Conservation (phyloP, 2,329 filamentous ascomycete species). For the Lecanosticta acicola region DNA sequence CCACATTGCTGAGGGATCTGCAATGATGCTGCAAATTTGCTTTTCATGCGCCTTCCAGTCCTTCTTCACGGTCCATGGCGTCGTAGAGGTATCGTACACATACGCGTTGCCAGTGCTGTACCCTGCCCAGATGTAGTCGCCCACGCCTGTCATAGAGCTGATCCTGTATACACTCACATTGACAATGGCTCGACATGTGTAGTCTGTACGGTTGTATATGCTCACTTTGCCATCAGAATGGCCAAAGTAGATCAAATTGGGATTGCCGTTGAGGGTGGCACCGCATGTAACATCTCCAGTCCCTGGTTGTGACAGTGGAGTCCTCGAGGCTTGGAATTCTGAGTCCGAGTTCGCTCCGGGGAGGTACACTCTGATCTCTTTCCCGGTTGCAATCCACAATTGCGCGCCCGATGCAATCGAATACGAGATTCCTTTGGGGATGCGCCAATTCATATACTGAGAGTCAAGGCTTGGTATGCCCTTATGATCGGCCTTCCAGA, state of each 20-base stretch:
- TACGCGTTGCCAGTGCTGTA: constrained; percentile 93
- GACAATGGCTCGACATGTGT: constrained; percentile 69
- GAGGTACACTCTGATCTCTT: constrained; percentile 77
- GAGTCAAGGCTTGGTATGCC: constrained; percentile 69
- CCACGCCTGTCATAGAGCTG: constrained; percentile 75
- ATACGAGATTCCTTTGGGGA: constrained; percentile 77
- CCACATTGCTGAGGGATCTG: constrained; percentile 79
- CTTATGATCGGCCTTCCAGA: constrained; percentile 74
- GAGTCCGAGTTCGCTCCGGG: constrained; percentile 63
- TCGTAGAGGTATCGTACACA: constrained; percentile 76
- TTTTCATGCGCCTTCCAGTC: constrained; percentile 88
- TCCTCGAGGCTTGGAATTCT: constrained; percentile 69
- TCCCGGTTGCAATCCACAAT: constrained; percentile 83
- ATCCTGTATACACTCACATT: constrained; percentile 94
- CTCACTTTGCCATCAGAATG: constrained; percentile 92
- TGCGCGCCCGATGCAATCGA: constrained; percentile 81
- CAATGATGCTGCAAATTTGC: constrained; percentile 69
- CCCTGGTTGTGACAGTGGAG: constrained; percentile 63
- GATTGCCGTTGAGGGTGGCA: constrained; percentile 65
- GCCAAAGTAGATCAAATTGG: constrained; percentile 79
- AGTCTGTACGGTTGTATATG: constrained; percentile 77
- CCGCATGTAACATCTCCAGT: constrained; percentile 86
- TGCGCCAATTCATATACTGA: constrained; percentile 68
- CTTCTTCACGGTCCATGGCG: constrained; percentile 87
- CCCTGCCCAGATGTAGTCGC: constrained; percentile 80